A percentile compares a stretch with the other conserved stretches of the same genome.
Evolutionary conservation across 371 early-diverging fungal genomes (phyloP).

Genomic region (Rhizomucor pusillus): DNA sequence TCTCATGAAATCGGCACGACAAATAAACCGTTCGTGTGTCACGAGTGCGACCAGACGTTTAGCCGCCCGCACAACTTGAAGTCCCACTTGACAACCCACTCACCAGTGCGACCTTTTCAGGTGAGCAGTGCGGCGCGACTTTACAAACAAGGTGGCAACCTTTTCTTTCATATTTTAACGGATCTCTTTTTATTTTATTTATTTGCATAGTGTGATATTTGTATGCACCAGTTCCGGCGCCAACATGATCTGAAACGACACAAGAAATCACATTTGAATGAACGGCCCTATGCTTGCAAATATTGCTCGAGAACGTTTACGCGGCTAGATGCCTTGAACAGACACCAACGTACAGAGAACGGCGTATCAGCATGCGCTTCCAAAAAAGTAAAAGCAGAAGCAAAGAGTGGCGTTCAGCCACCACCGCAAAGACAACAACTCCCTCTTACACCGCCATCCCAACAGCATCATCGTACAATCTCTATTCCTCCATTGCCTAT

Average conservation of each 20-base stretch:
- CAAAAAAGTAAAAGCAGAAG: constrained; percentile 6
- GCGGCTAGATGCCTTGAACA: constrained; percentile 67
- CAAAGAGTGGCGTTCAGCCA: neutral
- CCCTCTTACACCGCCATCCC: constrained; percentile 5
- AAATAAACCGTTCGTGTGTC: constrained; percentile 29
- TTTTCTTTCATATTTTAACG: constrained; percentile 1
- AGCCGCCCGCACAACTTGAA: constrained; percentile 49
- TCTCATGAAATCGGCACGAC: constrained; percentile 6
- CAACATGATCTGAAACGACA: constrained; percentile 66
- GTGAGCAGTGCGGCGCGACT: constrained; percentile 18
- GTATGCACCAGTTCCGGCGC: constrained; percentile 47
- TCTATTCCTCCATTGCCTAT: constrained; percentile 23
- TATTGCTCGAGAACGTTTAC: constrained; percentile 62
- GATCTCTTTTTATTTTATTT: too few species aligned
- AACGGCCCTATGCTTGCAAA: constrained; percentile 56
- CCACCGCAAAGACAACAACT: constrained; percentile 6
- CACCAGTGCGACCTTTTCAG: constrained; percentile 43
- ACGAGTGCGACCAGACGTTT: constrained; percentile 40
- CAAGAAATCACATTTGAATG: constrained; percentile 61
- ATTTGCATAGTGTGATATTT: constrained; percentile 33
- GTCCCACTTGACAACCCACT: constrained; percentile 46
- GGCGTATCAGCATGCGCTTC: constrained; percentile 33
- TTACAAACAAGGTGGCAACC: too few species aligned
- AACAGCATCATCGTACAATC: constrained; percentile 18
- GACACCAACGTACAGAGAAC: constrained; percentile 67